Base-by-base conservation (phyloP, 2,329 filamentous ascomycete genomes). In the Fusarium transvaalense region DNA sequence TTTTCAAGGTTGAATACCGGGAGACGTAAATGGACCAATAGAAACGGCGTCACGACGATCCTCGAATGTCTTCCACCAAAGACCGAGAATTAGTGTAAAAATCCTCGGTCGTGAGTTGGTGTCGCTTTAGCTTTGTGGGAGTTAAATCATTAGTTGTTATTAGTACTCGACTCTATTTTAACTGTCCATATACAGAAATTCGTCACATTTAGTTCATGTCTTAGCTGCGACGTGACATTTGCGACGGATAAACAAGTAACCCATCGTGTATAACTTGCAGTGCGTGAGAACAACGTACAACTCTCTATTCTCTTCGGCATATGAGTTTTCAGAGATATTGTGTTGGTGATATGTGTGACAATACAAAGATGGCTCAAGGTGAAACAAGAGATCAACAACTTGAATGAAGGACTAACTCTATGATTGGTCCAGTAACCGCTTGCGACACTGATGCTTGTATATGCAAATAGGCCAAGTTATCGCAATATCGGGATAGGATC, bases 391-490 rank as follows among this genome's bases (percentile, higher is more conserved):
- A 59, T 48, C 27, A 35, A 4, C 41, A 21, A 21, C 17, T 12
- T 34, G 13, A 15, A 8, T 23, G 29, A 14, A 19, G 3, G 23
- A 32, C 2, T 9, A 1, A 14, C 8, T 12, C 9, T n/a, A 8
- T 54, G 10, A 58, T 56, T 59, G 56, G 56, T 3, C 3, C 1
- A n/a, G 27, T n/a, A 58, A 14, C 52, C 56, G 56, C 56, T 17
- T 10, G 6, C 32, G 19, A 43, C 6, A 5, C 5, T 32, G 8
- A 56, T 45, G 38, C 25, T 29, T 54, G 29, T 25, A 10, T 14
- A 54, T 55, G 21, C 46, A 48, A 2, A n/a, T 23, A 19, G 4
- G 3, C 23, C n/a, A 9, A 21, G 19, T 21, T 15, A 55, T 55
- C 5, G 8, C 19, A 23, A 9, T 53, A 42, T 8, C 15, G 29